These are phyloP conservation scores for Hippophae rhamnoides DNA, from an alignment of 306 rosid genomes.

Conservation along the genomic window DNA sequence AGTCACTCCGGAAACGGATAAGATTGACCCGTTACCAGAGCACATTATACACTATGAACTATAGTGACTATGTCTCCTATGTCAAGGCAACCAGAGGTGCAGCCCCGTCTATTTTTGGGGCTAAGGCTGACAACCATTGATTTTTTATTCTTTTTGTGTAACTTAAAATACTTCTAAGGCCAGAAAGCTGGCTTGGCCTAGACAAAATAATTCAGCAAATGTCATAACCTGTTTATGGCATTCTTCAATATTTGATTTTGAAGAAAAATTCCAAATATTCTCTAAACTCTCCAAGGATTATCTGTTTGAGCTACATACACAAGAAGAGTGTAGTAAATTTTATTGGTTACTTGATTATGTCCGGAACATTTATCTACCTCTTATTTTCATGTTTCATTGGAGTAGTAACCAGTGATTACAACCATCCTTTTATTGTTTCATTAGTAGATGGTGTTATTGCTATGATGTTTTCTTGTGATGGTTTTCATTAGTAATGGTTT, in stretches of 20 bases:
- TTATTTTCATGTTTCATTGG: too few species aligned
- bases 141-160: constrained; percentile 15
- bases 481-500: too few species aligned
- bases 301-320: too few species aligned
- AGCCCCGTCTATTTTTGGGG: constrained; percentile 47
- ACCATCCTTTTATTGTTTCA: too few species aligned
- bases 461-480: too few species aligned
- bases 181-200: constrained; percentile 24
- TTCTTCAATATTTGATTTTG: constrained; percentile 49
- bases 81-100: constrained; percentile 57
- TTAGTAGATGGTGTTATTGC: too few species aligned
- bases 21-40: constrained; percentile 86
- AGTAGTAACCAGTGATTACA: too few species aligned
- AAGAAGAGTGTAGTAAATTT: too few species aligned
- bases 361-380: too few species aligned
- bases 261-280: constrained; percentile 22
- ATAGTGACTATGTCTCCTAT: constrained; percentile 57
- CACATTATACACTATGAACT: constrained; percentile 64
- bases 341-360: too few species aligned
- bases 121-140: constrained; percentile 33
- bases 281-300: neutral
- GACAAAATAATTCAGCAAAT: constrained; percentile 6
- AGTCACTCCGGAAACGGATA: constrained; percentile 46
- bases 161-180: constrained; percentile 11
- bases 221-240: constrained; percentile 17